Conservation (phyloP, 2,329 filamentous ascomycete genomes). For the Canariomyces notabilis region DNA sequence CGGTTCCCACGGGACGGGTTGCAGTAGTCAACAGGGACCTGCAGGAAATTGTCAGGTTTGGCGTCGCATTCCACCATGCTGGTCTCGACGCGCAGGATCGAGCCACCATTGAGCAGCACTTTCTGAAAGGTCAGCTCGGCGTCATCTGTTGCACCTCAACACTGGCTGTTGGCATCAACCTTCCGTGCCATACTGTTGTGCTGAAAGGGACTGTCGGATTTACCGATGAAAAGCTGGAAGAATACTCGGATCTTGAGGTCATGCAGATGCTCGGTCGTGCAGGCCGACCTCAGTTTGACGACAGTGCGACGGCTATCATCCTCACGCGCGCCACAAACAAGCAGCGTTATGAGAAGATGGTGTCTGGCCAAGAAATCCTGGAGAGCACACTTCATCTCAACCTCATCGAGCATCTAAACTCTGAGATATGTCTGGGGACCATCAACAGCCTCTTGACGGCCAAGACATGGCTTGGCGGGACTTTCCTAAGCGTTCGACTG, state of each 20-base stretch:
- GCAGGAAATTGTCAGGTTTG: slow-evolving; percentile 43
- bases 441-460: slow-evolving; percentile 61
- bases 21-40: slow-evolving; percentile 56
- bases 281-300: slow-evolving; percentile 77
- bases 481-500: slow-evolving; percentile 72
- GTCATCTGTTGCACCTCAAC: slow-evolving; percentile 87
- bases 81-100: slow-evolving; percentile 64
- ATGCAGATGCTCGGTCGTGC: slow-evolving; percentile 90
- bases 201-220: slow-evolving; percentile 73
- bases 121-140: slow-evolving; percentile 64
- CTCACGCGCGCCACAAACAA: slow-evolving; percentile 66
- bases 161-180: slow-evolving; percentile 74
- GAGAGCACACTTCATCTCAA: slow-evolving; percentile 78
- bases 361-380: slow-evolving; percentile 65
- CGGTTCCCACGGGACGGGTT: slow-evolving; percentile 46
- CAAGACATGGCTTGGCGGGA: slow-evolving; percentile 68
- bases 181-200: slow-evolving; percentile 78
- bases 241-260: slow-evolving; percentile 77
- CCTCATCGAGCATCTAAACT: slow-evolving; percentile 78
- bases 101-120: slow-evolving; percentile 60
- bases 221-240: slow-evolving; percentile 54
- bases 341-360: slow-evolving; percentile 64
- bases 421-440: slow-evolving; percentile 73
- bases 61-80: slow-evolving; percentile 79
- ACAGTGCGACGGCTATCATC: slow-evolving; percentile 70